Conservation (phyloP, 352 stramenopile species). For the Saprolegnia parasitica region DNA sequence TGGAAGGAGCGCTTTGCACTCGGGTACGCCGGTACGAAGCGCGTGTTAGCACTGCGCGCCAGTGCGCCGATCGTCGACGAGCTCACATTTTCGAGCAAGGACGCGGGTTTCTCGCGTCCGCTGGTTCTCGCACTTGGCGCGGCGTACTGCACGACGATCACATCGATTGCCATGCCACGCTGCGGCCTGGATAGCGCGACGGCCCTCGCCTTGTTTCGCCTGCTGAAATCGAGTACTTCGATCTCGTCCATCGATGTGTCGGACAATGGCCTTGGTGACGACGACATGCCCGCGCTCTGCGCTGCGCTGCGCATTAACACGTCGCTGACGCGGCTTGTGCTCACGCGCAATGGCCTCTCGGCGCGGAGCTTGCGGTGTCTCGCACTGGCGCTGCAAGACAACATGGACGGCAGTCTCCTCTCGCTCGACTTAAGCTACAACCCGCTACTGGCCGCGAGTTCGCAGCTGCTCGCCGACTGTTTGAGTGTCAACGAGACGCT, state of each 20-base stretch:
- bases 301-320: conserved; percentile 55
- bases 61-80: not conserved
- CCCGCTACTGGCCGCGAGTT: conserved; percentile 41
- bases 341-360: conserved; percentile 51
- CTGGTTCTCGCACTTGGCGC: conserved; percentile 11
- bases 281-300: conserved; percentile 48
- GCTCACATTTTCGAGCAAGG: not conserved
- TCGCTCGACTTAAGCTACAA: conserved; percentile 58
- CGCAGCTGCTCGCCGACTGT: conserved; percentile 39
- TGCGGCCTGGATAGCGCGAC: conserved; percentile 21
- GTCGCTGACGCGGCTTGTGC: conserved; percentile 49
- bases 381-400: conserved; percentile 52
- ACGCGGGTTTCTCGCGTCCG: not conserved
- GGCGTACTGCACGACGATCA: conserved; percentile 8
- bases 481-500: conserved; percentile 72
- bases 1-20: conserved; percentile 4
- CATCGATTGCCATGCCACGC: conserved; percentile 15
- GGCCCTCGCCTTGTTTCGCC: conserved; percentile 48
- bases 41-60: not conserved
- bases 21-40: not conserved
- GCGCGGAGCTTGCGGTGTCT: conserved; percentile 45
- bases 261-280: conserved; percentile 45
- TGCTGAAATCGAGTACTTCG: conserved; percentile 45
- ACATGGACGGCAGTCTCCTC: conserved; percentile 54
- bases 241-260: conserved; percentile 51